Percentiles rank a stretch among this genome's conserved stretches.
These are phyloP conservation scores for Daldinia bambusicola DNA, from an alignment of 495 filamentous ascomycete species.

Conservation along the genomic window DNA sequence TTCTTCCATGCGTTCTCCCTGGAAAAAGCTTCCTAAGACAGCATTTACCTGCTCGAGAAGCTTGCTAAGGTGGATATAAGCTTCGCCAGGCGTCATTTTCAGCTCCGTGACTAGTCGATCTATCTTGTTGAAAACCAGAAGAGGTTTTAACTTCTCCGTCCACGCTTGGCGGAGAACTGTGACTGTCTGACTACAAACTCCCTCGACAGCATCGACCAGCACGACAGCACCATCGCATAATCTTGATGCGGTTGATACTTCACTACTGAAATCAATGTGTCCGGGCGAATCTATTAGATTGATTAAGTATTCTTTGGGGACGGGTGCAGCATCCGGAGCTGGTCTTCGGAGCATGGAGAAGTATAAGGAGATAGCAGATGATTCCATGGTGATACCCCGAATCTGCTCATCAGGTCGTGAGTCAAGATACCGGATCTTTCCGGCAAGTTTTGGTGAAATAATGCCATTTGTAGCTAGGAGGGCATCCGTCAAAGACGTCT, in stretches of 20 bases:
- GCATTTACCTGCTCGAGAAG: slow-evolving; percentile 96
- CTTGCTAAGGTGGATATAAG: slow-evolving; percentile 88
- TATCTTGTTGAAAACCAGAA: slow-evolving; percentile 98
- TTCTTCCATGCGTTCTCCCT: slow-evolving; percentile 98
- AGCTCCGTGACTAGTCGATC: slow-evolving; percentile 93
- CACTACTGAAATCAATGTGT: slow-evolving; percentile 98
- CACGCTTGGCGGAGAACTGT: slow-evolving; percentile 95
- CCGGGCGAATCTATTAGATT: slow-evolving; percentile 98
- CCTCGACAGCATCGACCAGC: slow-evolving; percentile 97
- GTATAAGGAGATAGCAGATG: slow-evolving; percentile 95
- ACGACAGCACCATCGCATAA: slow-evolving; percentile 95
- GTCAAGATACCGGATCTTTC: slow-evolving; percentile 97
- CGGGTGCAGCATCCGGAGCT: slow-evolving; percentile 72
- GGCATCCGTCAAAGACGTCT: slow-evolving; percentile 96
- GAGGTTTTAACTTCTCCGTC: slow-evolving; percentile 93
- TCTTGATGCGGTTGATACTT: slow-evolving; percentile 94
- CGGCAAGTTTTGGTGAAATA: slow-evolving; percentile 95
- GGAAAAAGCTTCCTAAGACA: slow-evolving; percentile 96
- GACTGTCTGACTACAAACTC: slow-evolving; percentile 97
- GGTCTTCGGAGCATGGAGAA: slow-evolving; percentile 85
- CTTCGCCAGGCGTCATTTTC: slow-evolving; percentile 89
- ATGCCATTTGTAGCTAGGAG: slow-evolving; percentile 99
- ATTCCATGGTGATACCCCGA: slow-evolving; percentile 99
- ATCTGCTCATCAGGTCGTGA: slow-evolving; percentile 96
- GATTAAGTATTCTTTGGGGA: slow-evolving; percentile 88